phyloP scores from a whole-genome alignment of 352 stramenopile species.

The Pythium myriotylum region DNA sequence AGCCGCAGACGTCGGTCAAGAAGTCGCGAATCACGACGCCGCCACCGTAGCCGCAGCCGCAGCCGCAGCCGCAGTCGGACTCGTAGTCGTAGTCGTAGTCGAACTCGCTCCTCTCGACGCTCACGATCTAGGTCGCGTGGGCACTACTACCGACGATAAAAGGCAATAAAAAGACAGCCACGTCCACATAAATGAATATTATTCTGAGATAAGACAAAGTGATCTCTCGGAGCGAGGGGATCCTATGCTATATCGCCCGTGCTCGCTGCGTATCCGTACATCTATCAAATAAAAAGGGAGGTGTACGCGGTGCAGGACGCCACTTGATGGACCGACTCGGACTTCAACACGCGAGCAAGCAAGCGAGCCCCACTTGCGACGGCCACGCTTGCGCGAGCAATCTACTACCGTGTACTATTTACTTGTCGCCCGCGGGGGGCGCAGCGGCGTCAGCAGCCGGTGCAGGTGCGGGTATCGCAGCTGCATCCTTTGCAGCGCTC shows the following conservation, averaged over 20 bases:
- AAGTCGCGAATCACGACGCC: neutral
- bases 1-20: constrained; percentile 14
- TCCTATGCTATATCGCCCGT: constrained; percentile 21
- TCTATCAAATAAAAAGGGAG: constrained; percentile 28
- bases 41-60: constrained; percentile 15
- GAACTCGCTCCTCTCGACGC: constrained; percentile 9
- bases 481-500: neutral
- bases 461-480: constrained; percentile 1
- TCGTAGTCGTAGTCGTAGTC: constrained; percentile 36
- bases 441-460: neutral
- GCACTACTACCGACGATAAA: constrained; percentile 4
- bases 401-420: constrained; percentile 25
- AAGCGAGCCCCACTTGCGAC: neutral
- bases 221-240: constrained; percentile 9
- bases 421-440: constrained; percentile 3
- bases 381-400: constrained; percentile 15
- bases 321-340: neutral
- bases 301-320: neutral
- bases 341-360: constrained; percentile 2
- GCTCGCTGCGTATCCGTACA: constrained; percentile 21
- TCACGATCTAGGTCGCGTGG: constrained; percentile 31
- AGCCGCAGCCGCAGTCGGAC: constrained; percentile 23
- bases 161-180: neutral
- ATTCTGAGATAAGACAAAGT: neutral
- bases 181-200: constrained; percentile 21